Evolutionary conservation across 805 yeast species (phyloP).

Genomic region (Torulaspora microellipsoides): DNA sequence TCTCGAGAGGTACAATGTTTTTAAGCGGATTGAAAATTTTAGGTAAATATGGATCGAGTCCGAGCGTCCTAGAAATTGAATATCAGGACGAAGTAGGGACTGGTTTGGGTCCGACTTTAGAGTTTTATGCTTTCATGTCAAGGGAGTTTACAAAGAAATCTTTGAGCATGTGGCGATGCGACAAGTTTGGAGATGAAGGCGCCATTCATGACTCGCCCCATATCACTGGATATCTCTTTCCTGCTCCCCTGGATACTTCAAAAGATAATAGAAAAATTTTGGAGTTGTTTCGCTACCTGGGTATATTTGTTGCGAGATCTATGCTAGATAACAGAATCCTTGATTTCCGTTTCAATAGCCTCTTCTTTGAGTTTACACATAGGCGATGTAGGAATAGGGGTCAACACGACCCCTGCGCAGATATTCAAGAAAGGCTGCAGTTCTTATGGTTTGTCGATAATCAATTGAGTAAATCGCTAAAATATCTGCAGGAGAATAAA

Average conservation of each 20-base stretch:
- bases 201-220: conserved; percentile 38
- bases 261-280: conserved; percentile 41
- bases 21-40: conserved; percentile 77
- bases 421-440: conserved; percentile 27
- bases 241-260: conserved; percentile 48
- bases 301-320: conserved; percentile 82
- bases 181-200: conserved; percentile 27
- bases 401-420: conserved; percentile 7
- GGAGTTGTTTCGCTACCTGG: conserved; percentile 60
- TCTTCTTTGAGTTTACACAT: conserved; percentile 61
- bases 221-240: conserved; percentile 60
- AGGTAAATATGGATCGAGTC: conserved; percentile 69
- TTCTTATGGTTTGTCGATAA: conserved; percentile 51
- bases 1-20: conserved; percentile 64
- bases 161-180: conserved; percentile 65
- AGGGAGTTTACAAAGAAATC: conserved; percentile 59
- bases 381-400: conserved; percentile 11
- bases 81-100: conserved; percentile 91
- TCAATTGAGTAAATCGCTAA: conserved; percentile 53
- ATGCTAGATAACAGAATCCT: conserved; percentile 81
- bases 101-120: conserved; percentile 94
- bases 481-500: conserved; percentile 44
- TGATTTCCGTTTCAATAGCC: conserved; percentile 70
- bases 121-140: conserved; percentile 81
- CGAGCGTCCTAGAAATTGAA: conserved; percentile 80